Conservation (phyloP, 352 stramenopile species). For the Globisporangium abappressorium region DNA sequence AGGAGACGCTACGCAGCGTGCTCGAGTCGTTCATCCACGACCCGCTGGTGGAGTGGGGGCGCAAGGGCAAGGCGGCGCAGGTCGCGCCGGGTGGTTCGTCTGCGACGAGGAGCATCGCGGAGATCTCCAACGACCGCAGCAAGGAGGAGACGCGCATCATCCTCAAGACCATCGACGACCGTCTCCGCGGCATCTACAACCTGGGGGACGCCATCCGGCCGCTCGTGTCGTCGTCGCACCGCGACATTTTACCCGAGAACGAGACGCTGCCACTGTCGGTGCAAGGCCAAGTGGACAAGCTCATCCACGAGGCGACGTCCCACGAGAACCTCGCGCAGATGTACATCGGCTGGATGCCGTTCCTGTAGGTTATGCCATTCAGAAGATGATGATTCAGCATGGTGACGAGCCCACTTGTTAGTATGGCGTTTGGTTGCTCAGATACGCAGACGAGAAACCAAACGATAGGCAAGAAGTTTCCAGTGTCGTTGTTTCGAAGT, state of each 20-base stretch:
- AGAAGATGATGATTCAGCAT: background rate
- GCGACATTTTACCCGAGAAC: slow-evolving; percentile 65
- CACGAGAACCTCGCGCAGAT: slow-evolving; percentile 93
- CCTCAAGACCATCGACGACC: slow-evolving; percentile 90
- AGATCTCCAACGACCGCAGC: slow-evolving; percentile 66
- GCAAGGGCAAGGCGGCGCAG: slow-evolving; percentile 68
- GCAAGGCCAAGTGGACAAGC: slow-evolving; percentile 91
- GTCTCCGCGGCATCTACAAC: slow-evolving; percentile 92
- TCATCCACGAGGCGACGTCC: slow-evolving; percentile 92
- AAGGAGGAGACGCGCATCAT: slow-evolving; percentile 87
- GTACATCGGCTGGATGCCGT: slow-evolving; percentile 96
- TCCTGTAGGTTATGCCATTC: slow-evolving; percentile 41
- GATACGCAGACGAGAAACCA: background rate
- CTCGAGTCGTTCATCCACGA: slow-evolving; percentile 99
- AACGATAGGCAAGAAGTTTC: background rate
- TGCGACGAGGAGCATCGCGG: slow-evolving; percentile 32
- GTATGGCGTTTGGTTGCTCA: background rate
- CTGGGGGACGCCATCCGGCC: slow-evolving; percentile 75
- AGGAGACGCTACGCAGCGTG: slow-evolving; percentile 96
- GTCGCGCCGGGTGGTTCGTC: slow-evolving; percentile 13
- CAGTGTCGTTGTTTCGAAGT: background rate
- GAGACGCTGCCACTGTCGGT: slow-evolving; percentile 92
- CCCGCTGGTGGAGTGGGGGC: slow-evolving; percentile 91
- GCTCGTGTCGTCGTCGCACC: slow-evolving; percentile 61
- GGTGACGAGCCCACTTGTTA: background rate